These are phyloP conservation scores for Dendryphion nanum DNA, from an alignment of 2,329 filamentous ascomycete genomes.

Conservation along the genomic window DNA sequence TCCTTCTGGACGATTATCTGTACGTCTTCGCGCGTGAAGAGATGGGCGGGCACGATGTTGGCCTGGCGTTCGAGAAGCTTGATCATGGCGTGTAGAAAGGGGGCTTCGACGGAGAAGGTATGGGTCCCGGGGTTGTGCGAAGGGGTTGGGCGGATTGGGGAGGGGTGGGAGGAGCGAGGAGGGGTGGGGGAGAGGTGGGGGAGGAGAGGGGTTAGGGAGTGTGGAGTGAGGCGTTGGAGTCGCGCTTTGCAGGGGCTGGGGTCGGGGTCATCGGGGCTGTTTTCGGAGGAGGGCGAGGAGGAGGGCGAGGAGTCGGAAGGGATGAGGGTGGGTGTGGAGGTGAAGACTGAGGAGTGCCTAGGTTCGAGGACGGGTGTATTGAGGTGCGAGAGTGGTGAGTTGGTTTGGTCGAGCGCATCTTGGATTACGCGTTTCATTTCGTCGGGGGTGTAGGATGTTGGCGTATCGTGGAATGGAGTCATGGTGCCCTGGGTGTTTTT, in stretches of 20 bases:
- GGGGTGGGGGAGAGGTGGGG: neutral
- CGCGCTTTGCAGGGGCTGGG: neutral
- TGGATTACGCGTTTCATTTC: neutral
- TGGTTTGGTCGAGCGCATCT: neutral
- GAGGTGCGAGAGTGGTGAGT: neutral
- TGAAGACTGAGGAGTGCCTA: neutral
- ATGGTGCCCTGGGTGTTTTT: no score
- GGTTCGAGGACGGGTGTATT: neutral
- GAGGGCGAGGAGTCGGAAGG: neutral
- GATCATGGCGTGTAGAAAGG: conserved; percentile 6
- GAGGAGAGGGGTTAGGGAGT: neutral
- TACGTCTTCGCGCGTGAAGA: conserved; percentile 3
- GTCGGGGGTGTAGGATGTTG: neutral
- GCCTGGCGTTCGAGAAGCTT: conserved; percentile 4
- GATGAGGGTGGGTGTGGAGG: neutral
- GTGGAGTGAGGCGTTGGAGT: neutral
- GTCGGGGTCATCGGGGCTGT: neutral
- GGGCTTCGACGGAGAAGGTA: conserved; percentile 5
- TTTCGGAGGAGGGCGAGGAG: neutral
- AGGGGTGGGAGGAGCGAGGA: neutral
- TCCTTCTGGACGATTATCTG: conserved; percentile 4
- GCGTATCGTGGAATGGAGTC: no score
- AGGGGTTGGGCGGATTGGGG: neutral
- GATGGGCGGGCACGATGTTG: conserved; percentile 2
- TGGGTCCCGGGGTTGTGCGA: neutral